phyloP scores from a whole-genome alignment of 345 rosid species.

The Hibiscus syriacus region DNA sequence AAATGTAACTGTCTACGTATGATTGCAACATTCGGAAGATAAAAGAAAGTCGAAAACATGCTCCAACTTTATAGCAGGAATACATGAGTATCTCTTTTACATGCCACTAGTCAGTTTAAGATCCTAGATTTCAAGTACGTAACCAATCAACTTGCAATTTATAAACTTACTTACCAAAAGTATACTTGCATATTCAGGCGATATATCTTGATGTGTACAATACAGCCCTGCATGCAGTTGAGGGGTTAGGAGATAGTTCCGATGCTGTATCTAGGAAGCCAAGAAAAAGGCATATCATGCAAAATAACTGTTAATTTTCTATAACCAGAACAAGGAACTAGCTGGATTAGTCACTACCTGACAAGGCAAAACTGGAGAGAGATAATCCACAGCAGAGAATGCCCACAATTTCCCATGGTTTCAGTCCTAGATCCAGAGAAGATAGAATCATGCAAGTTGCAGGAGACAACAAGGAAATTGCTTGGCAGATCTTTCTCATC shows the following conservation, averaged over 20 bases:
- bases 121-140: neutral
- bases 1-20: neutral
- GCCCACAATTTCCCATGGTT: constrained; percentile 92
- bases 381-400: constrained; percentile 81
- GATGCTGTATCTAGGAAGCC: neutral
- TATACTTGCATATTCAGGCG: constrained; percentile 91
- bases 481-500: constrained; percentile 93
- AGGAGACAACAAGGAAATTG: constrained; percentile 82
- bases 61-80: neutral
- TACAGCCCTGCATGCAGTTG: constrained; percentile 53
- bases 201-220: constrained; percentile 97
- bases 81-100: neutral
- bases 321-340: neutral
- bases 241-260: neutral
- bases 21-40: neutral
- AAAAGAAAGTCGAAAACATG: neutral
- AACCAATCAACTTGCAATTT: neutral
- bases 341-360: constrained; percentile 42
- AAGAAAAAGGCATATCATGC: neutral
- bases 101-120: neutral
- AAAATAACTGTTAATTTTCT: neutral
- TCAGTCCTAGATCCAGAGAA: constrained; percentile 81
- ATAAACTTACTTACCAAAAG: constrained; percentile 53
- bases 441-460: constrained; percentile 82
- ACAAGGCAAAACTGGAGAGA: constrained; percentile 83